phyloP scores from a whole-genome alignment of 768 basidiomycete genomes.

The Macrocybe gigantea region DNA sequence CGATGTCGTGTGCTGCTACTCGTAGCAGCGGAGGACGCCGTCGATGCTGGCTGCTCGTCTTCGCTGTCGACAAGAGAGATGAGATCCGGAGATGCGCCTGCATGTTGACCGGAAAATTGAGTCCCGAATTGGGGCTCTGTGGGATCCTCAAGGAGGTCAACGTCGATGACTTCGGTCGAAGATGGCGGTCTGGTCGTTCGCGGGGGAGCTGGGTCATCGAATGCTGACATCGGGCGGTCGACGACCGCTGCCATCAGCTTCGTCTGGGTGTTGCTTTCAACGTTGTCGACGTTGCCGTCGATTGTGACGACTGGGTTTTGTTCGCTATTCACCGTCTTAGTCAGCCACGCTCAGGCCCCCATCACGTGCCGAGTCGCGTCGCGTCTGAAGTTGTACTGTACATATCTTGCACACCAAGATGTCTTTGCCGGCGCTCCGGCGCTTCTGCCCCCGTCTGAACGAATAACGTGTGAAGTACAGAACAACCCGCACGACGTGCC shows the following conservation, averaged over 20 bases:
- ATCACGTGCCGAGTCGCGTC: too few species aligned
- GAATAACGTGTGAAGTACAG: too few species aligned
- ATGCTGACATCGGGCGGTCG: slow-evolving; percentile 19
- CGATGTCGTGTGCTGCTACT: slow-evolving; percentile 9
- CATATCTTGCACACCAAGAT: too few species aligned
- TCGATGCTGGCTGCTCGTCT: slow-evolving; percentile 20
- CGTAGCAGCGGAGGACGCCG: slow-evolving; percentile 11
- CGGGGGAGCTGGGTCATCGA: slow-evolving; percentile 14
- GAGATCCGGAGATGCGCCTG: slow-evolving; percentile 15
- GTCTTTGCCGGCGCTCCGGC: too few species aligned
- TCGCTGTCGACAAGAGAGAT: slow-evolving; percentile 33
- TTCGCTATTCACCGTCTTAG: too few species aligned
- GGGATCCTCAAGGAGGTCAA: slow-evolving; percentile 29
- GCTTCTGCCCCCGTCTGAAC: too few species aligned
- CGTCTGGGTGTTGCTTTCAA: too few species aligned
- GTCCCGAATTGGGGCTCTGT: slow-evolving; percentile 6
- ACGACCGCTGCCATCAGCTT: slow-evolving; percentile 23
- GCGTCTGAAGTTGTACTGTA: too few species aligned
- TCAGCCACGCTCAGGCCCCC: too few species aligned
- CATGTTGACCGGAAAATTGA: slow-evolving; percentile 7
- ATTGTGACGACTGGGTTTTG: too few species aligned
- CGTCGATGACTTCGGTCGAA: slow-evolving; percentile 39
- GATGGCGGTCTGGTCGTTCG: slow-evolving; percentile 15
- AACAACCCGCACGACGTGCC: too few species aligned
- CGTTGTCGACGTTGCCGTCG: too few species aligned